Conservation (phyloP, 177 flowering plant species). For the Vitis hybrid region DNA sequence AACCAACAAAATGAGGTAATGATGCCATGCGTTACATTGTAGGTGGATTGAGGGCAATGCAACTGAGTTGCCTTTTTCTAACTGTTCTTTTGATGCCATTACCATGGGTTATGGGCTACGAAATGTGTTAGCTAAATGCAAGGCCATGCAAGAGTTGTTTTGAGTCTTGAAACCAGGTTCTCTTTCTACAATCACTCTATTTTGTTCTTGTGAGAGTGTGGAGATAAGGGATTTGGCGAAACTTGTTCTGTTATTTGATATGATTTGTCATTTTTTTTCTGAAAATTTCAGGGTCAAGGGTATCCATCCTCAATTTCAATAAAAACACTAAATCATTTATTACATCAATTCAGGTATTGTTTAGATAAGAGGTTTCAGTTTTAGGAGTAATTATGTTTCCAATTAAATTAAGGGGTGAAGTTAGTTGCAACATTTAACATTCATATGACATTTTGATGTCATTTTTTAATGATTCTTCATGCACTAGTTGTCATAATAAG, state of each 20-base stretch:
- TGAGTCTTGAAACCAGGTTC: constrained; percentile 81
- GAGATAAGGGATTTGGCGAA: too few species aligned
- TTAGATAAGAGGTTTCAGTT: background rate
- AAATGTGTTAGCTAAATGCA: constrained; percentile 63
- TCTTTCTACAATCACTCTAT: background rate
- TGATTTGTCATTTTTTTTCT: background rate
- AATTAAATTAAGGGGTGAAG: background rate
- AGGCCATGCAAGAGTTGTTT: constrained; percentile 61
- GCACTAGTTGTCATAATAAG: background rate
- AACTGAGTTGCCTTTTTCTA: constrained; percentile 66
- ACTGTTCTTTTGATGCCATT: constrained; percentile 73
- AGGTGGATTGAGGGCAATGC: constrained; percentile 99
- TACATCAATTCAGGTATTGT: constrained; percentile 58
- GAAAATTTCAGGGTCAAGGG: constrained; percentile 42
- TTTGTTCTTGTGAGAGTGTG: too few species aligned
- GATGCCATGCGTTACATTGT: constrained; percentile 1
- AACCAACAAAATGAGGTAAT: background rate
- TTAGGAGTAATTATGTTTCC: background rate
- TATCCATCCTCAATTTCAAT: constrained; percentile 64
- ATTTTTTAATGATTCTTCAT: background rate
- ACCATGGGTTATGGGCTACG: constrained; percentile 88
- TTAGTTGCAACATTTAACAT: too few species aligned
- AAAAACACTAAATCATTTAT: constrained; percentile 38
- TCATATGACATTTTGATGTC: background rate
- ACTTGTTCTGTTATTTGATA: background rate